Base-by-base conservation (phyloP, 2,329 filamentous ascomycete species). In the Davidsoniella australis region DNA sequence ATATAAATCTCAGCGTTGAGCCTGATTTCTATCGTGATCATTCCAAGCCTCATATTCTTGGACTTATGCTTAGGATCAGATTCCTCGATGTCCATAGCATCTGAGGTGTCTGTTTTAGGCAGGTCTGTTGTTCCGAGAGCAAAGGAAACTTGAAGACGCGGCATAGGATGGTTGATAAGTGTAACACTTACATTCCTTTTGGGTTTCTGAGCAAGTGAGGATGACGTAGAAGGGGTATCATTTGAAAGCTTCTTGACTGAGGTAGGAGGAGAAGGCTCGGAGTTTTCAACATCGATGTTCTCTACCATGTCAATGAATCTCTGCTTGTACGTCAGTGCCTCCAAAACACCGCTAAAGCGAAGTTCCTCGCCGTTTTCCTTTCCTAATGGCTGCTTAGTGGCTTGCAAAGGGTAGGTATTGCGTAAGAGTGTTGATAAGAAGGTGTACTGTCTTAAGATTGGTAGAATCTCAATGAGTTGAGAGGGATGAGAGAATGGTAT, bases 401-500 rank as follows among this genome's bases (percentile, higher is more conserved):
- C 40, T 9, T 42, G 40, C 17, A 48, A 39, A 3, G 48, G 48
- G 57, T 85, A 82, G 50, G 72, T 76, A 45, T 73, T 75, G 49
- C 71, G 66, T 3, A 89, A 68, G 2, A 91, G 62, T 0, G 69
- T 75, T 1, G 76, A 76, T 4, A 85, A 66, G 55, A 82, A 78
- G 0, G 81, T 80, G 58, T 85, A 91, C 60, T 91, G 85, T 12
- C 85, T 71, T 14, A 91, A 66, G 3, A 72, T 68, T 0, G 85
- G 83, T n/a, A 93, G 68, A 59, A 88, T 76, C 48, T 75, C 71
- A 5, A 88, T 66, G 3, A 93, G 66, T 59, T 93, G 84, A 45
- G 78, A 74, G 0, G 85, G 85, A 58, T 93, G 85, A 2, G 77
- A 76, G 58, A 93, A 89, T 0, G 83, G 78, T 29, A 91, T 68